Base-by-base conservation (phyloP, 768 basidiomycete genomes). In the Amanita rimosa region DNA sequence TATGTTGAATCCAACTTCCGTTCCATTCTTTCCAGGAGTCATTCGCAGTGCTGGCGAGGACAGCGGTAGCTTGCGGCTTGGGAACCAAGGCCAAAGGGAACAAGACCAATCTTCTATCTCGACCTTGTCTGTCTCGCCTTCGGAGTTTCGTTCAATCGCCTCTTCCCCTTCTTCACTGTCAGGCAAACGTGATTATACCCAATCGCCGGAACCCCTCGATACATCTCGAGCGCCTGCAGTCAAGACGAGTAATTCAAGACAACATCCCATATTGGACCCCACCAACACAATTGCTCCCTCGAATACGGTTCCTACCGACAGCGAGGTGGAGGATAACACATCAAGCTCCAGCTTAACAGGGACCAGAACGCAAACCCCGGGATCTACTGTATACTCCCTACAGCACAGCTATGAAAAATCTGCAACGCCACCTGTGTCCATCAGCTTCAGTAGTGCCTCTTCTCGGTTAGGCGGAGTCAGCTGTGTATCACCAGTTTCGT, bases 1-100 rank as follows among this genome's bases (percentile, higher is more conserved):
- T 58, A 74, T 83, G 52, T 69, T 89, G 57, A 88, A 89, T 65
- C 85, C 87, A 54, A 73, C 85, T 53, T 90, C 86, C 51, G 80
- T 80, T 62, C 87, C 87, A 44, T 90, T 90, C 75, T 87, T 87
- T 63, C 87, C 87, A 53, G 83, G 83, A 48, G 74, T 70, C 58
- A 60, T 77, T 56, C 78, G 79, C 55, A 68, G 60, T 57, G 68
- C 59, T 57, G 81, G 80, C 49, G 79, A 82, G 51, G 80, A 81
- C 47, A 68, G 65, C 42, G 60, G 63, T 43, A 67, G 66, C 51
- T 62, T 75, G 38, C 65, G 66, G 48, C 74, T 76, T 57, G 63
- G 64, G 43, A 72, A 71, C 61, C 70, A 71, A 55, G 61, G 67
- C 52, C 68, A 68, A 60, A 73, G 67, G 50, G 69, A 69, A 34